Evolutionary conservation across 805 yeast species (phyloP), one percentile per base, ranked within the genome.

Genomic region (Cyberlindnera xylosilytica): DNA sequence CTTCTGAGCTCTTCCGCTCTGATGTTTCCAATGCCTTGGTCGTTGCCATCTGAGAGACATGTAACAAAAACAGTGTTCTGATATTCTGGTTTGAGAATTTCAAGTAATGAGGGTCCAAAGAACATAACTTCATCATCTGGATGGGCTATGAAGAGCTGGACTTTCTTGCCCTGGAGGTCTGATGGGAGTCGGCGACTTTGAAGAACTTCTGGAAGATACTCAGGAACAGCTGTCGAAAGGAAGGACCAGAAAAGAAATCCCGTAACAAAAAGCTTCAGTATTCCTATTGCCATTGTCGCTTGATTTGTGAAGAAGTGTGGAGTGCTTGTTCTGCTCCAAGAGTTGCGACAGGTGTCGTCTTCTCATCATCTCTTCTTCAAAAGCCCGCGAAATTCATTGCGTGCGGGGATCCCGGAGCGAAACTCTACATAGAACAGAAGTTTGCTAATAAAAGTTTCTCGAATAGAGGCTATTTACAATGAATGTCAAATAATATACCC

Each of bases 81-180:
- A 51, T 76, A 68, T 37, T 70, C 62, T 1, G 72, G 63, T 46
- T 74, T 73, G 9, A 71, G 50, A n/a, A 72, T 48, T 48, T 78
- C 82, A 7, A 76, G 61, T 24, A 89, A 50, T 0, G 90, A 70
- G 0, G 99, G 99, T 1, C 88, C 79, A 56, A 93, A 93, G 63
- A 93, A 93, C 99, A 93, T 93, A 39, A 88, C 90, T 64, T 93
- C 99, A 62, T 93, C 99, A 63, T 93, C 99, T 0, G 99, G 99
- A 63, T 93, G 99, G 0, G 96, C 97, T 31, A 89, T 81, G 11
- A 91, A 65, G 35, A 82, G 66, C 50, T 70, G 74, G 2, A 78
- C 66, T 2, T 42, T 37, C 22, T 45, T 36, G 27, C 35, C 27
- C 2, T 36, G 47, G 15, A 39, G 47, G 19, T 22, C 36, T 13